Conservation (phyloP, 2,329 filamentous ascomycete species). For the Neofusicoccum sp. region DNA sequence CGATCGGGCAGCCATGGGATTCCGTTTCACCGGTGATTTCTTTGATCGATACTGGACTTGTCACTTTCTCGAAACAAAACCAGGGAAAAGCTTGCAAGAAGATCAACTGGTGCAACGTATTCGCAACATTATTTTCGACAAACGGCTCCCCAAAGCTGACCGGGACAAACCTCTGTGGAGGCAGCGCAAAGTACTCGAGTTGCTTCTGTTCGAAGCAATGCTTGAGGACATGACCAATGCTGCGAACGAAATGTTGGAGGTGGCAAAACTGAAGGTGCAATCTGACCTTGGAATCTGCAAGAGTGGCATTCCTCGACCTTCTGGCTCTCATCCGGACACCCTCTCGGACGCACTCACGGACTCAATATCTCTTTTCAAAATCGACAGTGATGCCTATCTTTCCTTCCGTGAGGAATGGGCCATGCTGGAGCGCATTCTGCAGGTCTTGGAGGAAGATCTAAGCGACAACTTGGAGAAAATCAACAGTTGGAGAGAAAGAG, state of each 20-base stretch:
- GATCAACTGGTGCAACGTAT: neutral
- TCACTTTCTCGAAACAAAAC: conserved; percentile 25
- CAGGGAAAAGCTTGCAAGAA: neutral
- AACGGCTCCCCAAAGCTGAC: neutral
- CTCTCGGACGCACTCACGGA: conserved; percentile 7
- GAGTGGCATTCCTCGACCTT: neutral
- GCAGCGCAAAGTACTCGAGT: conserved; percentile 35
- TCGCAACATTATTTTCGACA: neutral
- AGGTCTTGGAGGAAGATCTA: conserved; percentile 28
- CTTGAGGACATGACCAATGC: conserved; percentile 23
- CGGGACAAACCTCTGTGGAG: conserved; percentile 25
- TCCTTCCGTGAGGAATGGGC: conserved; percentile 23
- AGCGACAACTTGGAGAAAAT: conserved; percentile 26
- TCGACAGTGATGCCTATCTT: conserved; percentile 12
- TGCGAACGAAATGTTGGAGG: neutral
- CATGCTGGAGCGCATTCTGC: conserved; percentile 25
- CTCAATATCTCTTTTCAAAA: conserved; percentile 12
- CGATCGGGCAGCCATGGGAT: conserved; percentile 27
- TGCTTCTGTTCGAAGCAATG: conserved; percentile 30
- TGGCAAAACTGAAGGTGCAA: neutral
- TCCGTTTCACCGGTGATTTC: conserved; percentile 36
- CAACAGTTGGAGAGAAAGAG: conserved; percentile 31
- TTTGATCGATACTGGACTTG: conserved; percentile 41
- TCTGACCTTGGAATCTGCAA: neutral
- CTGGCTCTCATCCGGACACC: neutral